Evolutionary conservation across 1,284 basidiomycete genomes (phyloP).

Genomic region (Sporisorium exsertum): DNA sequence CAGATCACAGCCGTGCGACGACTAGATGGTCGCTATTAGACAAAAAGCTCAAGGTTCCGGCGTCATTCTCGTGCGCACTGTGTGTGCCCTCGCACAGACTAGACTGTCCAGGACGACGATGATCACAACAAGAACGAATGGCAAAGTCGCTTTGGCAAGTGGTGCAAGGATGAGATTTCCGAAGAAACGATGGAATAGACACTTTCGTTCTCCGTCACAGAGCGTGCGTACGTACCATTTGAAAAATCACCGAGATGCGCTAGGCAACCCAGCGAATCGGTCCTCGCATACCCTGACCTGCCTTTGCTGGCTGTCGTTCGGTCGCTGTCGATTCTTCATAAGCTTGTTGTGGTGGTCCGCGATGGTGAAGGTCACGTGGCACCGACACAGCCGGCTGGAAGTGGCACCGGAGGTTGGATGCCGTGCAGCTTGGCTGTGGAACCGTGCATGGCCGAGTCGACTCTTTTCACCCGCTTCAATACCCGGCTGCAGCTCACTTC

Average conservation of each 20-base stretch:
- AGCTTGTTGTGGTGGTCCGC: neutral
- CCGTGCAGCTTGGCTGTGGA: neutral
- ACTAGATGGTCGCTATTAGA: too few species aligned
- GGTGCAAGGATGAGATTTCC: neutral
- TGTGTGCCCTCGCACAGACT: neutral
- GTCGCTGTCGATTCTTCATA: neutral
- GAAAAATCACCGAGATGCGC: neutral
- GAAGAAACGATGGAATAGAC: neutral
- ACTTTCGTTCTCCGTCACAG: neutral
- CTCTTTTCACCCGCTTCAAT: neutral
- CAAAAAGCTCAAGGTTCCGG: neutral
- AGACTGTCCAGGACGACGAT: too few species aligned
- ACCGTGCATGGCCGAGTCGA: neutral
- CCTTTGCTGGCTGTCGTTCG: too few species aligned
- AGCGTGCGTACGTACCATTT: neutral
- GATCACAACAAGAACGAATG: neutral
- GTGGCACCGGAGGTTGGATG: conserved; percentile 1
- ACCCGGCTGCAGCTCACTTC: neutral
- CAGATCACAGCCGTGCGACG: too few species aligned
- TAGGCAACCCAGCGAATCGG: neutral
- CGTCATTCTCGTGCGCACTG: neutral
- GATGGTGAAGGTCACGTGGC: neutral
- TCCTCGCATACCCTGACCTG: neutral
- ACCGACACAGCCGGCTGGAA: neutral
- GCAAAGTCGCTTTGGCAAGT: neutral